These are phyloP conservation scores for Phytophthora boehmeriae DNA, from an alignment of 352 stramenopile genomes.

Conservation along the genomic window DNA sequence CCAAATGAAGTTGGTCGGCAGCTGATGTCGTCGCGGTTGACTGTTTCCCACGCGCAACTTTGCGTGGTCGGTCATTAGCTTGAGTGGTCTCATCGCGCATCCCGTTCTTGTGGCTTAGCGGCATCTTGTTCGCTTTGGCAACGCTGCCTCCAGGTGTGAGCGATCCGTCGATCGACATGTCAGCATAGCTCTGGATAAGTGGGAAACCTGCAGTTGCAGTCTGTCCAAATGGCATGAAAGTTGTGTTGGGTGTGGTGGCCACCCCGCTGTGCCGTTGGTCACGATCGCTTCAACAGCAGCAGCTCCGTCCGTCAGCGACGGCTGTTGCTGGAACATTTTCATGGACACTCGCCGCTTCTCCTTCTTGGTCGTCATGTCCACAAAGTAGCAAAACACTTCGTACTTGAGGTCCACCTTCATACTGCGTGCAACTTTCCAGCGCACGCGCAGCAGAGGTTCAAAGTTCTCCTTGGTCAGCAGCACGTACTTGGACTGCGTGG, in stretches of 20 bases:
- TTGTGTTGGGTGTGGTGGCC: slow-evolving; percentile 22
- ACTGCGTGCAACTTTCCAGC: slow-evolving; percentile 78
- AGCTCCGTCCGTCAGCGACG: slow-evolving; percentile 24
- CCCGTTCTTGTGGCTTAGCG: slow-evolving; percentile 34
- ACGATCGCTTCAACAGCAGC: slow-evolving; percentile 22
- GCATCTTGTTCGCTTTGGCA: slow-evolving; percentile 14
- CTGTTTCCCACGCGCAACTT: slow-evolving; percentile 41
- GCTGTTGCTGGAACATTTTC: slow-evolving; percentile 62
- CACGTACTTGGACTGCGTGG: slow-evolving; percentile 83
- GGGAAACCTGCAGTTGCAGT: slow-evolving; percentile 32
- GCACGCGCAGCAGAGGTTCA: slow-evolving; percentile 63
- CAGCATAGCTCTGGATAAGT: slow-evolving; percentile 52
- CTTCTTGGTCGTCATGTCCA: slow-evolving; percentile 68
- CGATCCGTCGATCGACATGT: slow-evolving; percentile 41
- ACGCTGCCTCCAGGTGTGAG: slow-evolving; percentile 23
- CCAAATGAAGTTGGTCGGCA: slow-evolving; percentile 31
- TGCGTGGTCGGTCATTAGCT: slow-evolving; percentile 48
- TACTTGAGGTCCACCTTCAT: slow-evolving; percentile 87
- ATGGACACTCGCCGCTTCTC: slow-evolving; percentile 67
- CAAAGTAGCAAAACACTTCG: slow-evolving; percentile 83
- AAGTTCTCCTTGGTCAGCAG: slow-evolving; percentile 79
- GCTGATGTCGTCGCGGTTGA: slow-evolving; percentile 6
- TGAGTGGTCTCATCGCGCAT: slow-evolving; percentile 29
- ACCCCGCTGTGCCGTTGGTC: slow-evolving; percentile 18
- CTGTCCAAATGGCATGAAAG: slow-evolving; percentile 38